phyloP scores from a whole-genome alignment of 768 basidiomycete species.

The Myochromella boudieri region DNA sequence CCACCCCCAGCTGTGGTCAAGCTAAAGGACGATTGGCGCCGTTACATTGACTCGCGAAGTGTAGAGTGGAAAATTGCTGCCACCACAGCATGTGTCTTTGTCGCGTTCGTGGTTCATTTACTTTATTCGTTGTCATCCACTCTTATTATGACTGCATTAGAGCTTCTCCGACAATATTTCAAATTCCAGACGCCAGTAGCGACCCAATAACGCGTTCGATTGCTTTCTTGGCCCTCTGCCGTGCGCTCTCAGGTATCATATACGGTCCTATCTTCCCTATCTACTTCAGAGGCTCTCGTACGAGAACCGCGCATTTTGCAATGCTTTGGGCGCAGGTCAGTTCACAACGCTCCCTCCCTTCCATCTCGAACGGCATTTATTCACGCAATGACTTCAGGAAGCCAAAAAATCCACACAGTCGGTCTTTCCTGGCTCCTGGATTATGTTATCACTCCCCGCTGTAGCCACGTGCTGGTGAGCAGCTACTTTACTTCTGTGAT shows the following conservation, averaged over 20 bases:
- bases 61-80: slow-evolving; percentile 15
- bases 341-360: not conserved
- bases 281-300: slow-evolving; percentile 9
- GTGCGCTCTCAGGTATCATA: slow-evolving; percentile 14
- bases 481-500: no score
- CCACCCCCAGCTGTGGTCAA: slow-evolving; percentile 4
- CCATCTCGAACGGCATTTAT: not conserved
- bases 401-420: not conserved
- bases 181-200: slow-evolving; percentile 15
- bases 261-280: slow-evolving; percentile 16
- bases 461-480: slow-evolving; percentile 13
- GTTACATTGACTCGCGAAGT: slow-evolving; percentile 14
- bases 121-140: not conserved
- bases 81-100: slow-evolving; percentile 17
- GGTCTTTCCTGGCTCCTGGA: slow-evolving; percentile 10
- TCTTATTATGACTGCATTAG: not conserved
- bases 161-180: slow-evolving; percentile 15
- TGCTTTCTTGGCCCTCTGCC: slow-evolving; percentile 13
- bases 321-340: slow-evolving; percentile 13
- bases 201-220: slow-evolving; percentile 17
- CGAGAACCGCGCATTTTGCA: slow-evolving; percentile 13
- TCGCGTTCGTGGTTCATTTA: slow-evolving; percentile 7
- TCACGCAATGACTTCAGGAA: not conserved
- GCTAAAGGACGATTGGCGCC: slow-evolving; percentile 11
- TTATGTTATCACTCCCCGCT: slow-evolving; percentile 16